A percentile compares a stretch with the other conserved stretches of the same genome.
phyloP scores from a whole-genome alignment of 208 protist genomes.

The Novymonas esmeraldas region DNA sequence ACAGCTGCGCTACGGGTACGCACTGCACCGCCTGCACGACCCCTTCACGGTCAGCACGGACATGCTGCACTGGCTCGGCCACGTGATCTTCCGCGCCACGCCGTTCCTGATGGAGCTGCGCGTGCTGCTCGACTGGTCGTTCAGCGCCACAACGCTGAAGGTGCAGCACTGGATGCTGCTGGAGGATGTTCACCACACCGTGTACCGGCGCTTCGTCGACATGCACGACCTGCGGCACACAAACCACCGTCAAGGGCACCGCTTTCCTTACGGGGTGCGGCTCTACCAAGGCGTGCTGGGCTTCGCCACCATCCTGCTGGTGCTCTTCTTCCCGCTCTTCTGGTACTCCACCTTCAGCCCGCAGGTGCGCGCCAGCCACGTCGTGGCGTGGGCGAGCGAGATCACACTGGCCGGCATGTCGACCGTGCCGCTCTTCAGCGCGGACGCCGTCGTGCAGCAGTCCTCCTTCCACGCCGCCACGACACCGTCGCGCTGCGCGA shows the following conservation, averaged over 20 bases:
- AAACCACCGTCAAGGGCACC: slow-evolving; percentile 37
- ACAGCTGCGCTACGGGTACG: slow-evolving; percentile 58
- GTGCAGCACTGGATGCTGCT: slow-evolving; percentile 81
- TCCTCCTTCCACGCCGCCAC: slow-evolving; percentile 22
- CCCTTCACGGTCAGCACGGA: slow-evolving; percentile 55
- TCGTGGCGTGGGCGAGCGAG: slow-evolving; percentile 31
- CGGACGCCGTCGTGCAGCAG: slow-evolving; percentile 6
- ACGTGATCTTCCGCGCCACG: slow-evolving; percentile 54
- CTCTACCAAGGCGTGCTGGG: slow-evolving; percentile 59
- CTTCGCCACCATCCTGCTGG: slow-evolving; percentile 52
- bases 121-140: slow-evolving; percentile 80
- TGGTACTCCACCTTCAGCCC: slow-evolving; percentile 85
- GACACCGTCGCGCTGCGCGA: slow-evolving; percentile 3
- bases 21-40: slow-evolving; percentile 53
- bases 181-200: slow-evolving; percentile 71
- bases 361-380: slow-evolving; percentile 45
- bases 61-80: slow-evolving; percentile 50
- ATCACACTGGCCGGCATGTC: slow-evolving; percentile 15
- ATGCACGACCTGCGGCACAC: slow-evolving; percentile 62
- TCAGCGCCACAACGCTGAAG: slow-evolving; percentile 63
- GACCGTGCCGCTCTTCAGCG: slow-evolving; percentile 18
- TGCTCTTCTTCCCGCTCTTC: slow-evolving; percentile 70
- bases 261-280: slow-evolving; percentile 52
- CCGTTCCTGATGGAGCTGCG: slow-evolving; percentile 83
- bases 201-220: slow-evolving; percentile 71